Conservation (phyloP, 495 filamentous ascomycete species). For the Hypoxylon cercidicola region DNA sequence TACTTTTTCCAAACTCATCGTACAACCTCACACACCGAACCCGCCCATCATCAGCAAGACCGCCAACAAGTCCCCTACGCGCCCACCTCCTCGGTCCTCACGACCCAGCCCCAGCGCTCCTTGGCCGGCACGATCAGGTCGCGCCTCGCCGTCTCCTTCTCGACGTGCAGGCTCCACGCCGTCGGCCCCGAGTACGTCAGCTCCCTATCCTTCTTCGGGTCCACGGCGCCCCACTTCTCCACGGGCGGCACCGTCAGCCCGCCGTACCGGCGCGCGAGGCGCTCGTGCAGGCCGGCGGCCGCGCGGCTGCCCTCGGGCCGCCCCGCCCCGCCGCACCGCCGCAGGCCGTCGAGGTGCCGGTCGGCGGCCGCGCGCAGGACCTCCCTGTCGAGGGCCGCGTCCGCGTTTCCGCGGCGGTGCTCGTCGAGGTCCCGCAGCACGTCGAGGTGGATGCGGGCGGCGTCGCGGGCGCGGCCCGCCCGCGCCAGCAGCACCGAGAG, state of each 20-base stretch:
- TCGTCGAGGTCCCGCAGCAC: conserved; percentile 57
- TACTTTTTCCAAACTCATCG: conserved; percentile 1
- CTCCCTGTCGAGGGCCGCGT: conserved; percentile 15
- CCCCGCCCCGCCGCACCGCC: conserved; percentile 26
- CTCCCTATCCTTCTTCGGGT: conserved; percentile 31
- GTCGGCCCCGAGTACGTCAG: conserved; percentile 29
- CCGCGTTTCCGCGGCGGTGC: conserved; percentile 13
- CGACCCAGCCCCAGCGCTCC: conserved; percentile 31
- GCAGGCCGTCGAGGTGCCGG: conserved; percentile 21
- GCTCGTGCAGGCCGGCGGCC: neutral
- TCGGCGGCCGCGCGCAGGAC: conserved; percentile 22
- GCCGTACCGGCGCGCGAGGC: conserved; percentile 15
- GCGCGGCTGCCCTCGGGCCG: conserved; percentile 11
- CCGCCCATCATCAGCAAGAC: neutral
- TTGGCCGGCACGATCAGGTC: conserved; percentile 28
- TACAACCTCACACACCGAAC: conserved; percentile 1
- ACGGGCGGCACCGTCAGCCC: conserved; percentile 15
- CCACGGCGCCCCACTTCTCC: conserved; percentile 18
- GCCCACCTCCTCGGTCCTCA: conserved; percentile 40
- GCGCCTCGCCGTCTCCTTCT: conserved; percentile 26
- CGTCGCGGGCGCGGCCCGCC: conserved; percentile 60
- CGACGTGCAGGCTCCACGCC: conserved; percentile 25
- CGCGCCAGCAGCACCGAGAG: conserved; percentile 65
- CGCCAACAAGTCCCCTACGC: conserved; percentile 8
- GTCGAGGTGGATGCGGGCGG: conserved; percentile 64